Evolutionary conservation across 2,329 filamentous ascomycete species (phyloP).

Genomic region (Tolypocladium endophyticum): DNA sequence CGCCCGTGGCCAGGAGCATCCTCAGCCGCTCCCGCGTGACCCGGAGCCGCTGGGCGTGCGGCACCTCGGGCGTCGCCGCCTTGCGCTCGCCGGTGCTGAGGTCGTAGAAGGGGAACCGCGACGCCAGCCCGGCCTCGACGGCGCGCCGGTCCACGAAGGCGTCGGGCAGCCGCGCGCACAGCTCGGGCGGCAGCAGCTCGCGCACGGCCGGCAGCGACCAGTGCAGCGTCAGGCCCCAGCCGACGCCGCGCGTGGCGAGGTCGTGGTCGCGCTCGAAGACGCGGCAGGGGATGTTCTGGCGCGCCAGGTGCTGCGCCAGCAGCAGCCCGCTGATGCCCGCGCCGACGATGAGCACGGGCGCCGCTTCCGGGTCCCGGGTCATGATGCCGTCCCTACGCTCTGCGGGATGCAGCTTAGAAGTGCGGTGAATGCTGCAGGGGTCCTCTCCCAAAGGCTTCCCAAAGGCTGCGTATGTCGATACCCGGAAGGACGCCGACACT

Average conservation of each 20-base stretch:
- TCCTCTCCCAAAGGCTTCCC: too few relatives aligned
- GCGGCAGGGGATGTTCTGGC: constrained; percentile 26
- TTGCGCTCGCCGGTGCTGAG: constrained; percentile 35
- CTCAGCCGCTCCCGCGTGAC: constrained; percentile 36
- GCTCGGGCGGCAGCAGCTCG: constrained; percentile 35
- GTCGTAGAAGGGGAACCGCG: constrained; percentile 45
- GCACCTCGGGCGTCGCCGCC: constrained; percentile 29
- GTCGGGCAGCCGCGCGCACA: constrained; percentile 33
- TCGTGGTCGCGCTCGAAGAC: constrained; percentile 44
- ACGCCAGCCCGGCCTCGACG: constrained; percentile 32
- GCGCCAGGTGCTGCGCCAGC: constrained; percentile 23
- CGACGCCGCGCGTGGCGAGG: constrained; percentile 34
- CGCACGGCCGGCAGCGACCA: constrained; percentile 47
- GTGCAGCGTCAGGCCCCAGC: constrained; percentile 55
- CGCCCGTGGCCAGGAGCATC: constrained; percentile 29
- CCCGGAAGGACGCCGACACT: not conserved
- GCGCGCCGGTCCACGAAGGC: constrained; percentile 43
- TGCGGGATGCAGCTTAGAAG: not conserved
- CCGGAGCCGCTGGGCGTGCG: constrained; percentile 33
- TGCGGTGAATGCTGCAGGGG: not conserved
- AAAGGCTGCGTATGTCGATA: too few relatives aligned
- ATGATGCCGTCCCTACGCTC: not conserved
- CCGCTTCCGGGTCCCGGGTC: not conserved
- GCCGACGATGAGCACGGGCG: constrained; percentile 23
- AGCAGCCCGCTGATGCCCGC: constrained; percentile 26